phyloP scores from a whole-genome alignment of 2,329 filamentous ascomycete genomes.

The Colletotrichum sansevieriae region DNA sequence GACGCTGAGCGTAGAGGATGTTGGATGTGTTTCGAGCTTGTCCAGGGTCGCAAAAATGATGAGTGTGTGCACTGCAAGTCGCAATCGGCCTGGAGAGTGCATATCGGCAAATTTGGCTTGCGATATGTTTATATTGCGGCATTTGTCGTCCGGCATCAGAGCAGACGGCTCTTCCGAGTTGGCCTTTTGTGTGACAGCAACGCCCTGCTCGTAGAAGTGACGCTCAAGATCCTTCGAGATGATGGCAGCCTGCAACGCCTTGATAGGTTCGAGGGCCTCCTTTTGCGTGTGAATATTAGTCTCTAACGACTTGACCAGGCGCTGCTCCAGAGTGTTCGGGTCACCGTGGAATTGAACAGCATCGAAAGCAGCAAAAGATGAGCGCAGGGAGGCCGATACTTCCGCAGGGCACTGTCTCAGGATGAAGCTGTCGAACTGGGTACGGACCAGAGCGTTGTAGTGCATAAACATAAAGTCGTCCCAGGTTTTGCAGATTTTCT shows the following conservation, averaged over 20 bases:
- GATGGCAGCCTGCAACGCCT: slow-evolving; percentile 81
- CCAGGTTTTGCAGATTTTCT: slow-evolving; percentile 82
- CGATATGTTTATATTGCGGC: slow-evolving; percentile 51
- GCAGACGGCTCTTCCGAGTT: slow-evolving; percentile 55
- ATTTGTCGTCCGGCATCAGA: slow-evolving; percentile 34
- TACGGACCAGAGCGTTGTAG: slow-evolving; percentile 86
- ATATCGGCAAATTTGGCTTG: slow-evolving; percentile 65
- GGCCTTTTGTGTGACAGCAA: slow-evolving; percentile 59
- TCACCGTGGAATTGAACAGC: slow-evolving; percentile 73
- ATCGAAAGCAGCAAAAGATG: slow-evolving; percentile 74
- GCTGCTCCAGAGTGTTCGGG: slow-evolving; percentile 63
- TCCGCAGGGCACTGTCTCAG: slow-evolving; percentile 66
- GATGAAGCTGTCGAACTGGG: slow-evolving; percentile 82
- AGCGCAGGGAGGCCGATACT: slow-evolving; percentile 65
- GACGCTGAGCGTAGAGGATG: slow-evolving; percentile 52
- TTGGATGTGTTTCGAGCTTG: slow-evolving; percentile 59
- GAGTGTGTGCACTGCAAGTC: slow-evolving; percentile 76
- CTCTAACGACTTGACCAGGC: slow-evolving; percentile 73
- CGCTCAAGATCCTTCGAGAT: slow-evolving; percentile 73
- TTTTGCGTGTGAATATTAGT: slow-evolving; percentile 65
- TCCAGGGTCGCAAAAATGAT: slow-evolving; percentile 77
- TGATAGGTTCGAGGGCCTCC: slow-evolving; percentile 75
- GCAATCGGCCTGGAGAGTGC: slow-evolving; percentile 73
- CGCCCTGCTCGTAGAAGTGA: slow-evolving; percentile 71
- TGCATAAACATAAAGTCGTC: slow-evolving; percentile 89